Evolutionary conservation across 2,329 filamentous ascomycete genomes (phyloP).

Genomic region (Rhinocladiella similis): DNA sequence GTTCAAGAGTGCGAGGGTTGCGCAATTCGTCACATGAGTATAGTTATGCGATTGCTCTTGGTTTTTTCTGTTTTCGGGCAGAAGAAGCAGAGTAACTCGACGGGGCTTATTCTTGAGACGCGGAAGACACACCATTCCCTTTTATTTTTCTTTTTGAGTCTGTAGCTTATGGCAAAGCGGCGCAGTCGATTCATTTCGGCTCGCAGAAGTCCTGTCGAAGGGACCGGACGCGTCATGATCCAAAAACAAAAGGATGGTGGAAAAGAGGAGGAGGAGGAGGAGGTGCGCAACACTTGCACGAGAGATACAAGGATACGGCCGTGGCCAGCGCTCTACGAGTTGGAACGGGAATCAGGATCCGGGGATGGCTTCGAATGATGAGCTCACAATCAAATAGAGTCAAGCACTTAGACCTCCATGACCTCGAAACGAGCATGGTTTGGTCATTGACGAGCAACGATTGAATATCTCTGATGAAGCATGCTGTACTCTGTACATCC

Average conservation of each 20-base stretch:
- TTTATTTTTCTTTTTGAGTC: slow-evolving; percentile 38
- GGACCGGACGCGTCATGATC: slow-evolving; percentile 57
- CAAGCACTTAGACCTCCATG: slow-evolving; percentile 81
- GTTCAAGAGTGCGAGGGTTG: slow-evolving; percentile 25
- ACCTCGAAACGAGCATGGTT: slow-evolving; percentile 37
- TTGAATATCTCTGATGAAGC: slow-evolving; percentile 52
- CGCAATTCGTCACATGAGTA: slow-evolving; percentile 87
- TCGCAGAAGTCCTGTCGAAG: slow-evolving; percentile 66
- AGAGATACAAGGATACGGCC: slow-evolving; percentile 21
- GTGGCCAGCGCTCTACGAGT: background rate
- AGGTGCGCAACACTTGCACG: no score
- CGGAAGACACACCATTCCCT: slow-evolving; percentile 63
- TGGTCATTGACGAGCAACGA: slow-evolving; percentile 50
- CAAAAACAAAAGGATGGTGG: background rate
- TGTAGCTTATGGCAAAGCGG: slow-evolving; percentile 58
- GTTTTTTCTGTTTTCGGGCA: background rate
- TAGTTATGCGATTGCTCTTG: slow-evolving; percentile 96
- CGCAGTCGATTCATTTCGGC: slow-evolving; percentile 32
- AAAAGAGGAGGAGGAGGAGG: no score
- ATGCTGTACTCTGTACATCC: slow-evolving; percentile 22
- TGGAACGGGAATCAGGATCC: slow-evolving; percentile 20
- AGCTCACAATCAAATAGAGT: slow-evolving; percentile 90
- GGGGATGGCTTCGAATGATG: slow-evolving; percentile 71
- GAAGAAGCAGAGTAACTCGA: slow-evolving; percentile 78
- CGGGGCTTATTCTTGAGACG: slow-evolving; percentile 99